Evolutionary conservation across 306 rosid species (phyloP), one percentile per base, ranked within the genome.

Genomic region (Lathyrus oleraceus): DNA sequence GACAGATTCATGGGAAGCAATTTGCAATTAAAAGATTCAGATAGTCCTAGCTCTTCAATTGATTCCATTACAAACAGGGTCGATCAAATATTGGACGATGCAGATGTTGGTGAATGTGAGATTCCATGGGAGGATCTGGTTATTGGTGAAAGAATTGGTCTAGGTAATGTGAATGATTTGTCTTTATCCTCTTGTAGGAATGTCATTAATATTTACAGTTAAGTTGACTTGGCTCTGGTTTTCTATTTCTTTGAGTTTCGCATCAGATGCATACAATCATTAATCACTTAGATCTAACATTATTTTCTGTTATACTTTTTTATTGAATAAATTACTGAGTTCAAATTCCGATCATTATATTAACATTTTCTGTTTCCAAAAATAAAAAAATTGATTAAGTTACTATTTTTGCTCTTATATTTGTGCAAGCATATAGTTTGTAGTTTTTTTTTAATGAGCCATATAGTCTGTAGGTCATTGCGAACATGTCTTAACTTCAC

Each of bases 81-180:
- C 58, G 95, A 84, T 76, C 84, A 82, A 77, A 83, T 89, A 67
- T 87, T 89, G 84, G 97, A 95, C 56, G 97, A 91, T 74, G 97
- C 86, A 63, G 96, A 91, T 70, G 97, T 95, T 14, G 88, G 96
- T 62, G 89, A 95, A 84, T 84, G 97, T 67, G 99, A 95, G 87
- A 87, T 95, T 79, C 91, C 87, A 5, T 95, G 99, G 99, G 99
- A 91, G 75, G 92, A 91, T 76, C 91, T 95, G 74, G 83, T 79
- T 78, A 69, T 91, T 84, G 96, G 97, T 73, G 97, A 91, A 82
- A 89, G 99, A 78, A 91, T 95, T 83, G 99, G 97, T 39, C 80
- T 95, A 78, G 99, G 99, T 95, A 94, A 78, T 57, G 80, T 20
- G 10, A 61, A 72, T 67, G 21, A 54, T 81, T 81, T 71, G 42